These are phyloP conservation scores for Cadophora malorum DNA, from an alignment of 2,329 filamentous ascomycete genomes.

Conservation along the genomic window DNA sequence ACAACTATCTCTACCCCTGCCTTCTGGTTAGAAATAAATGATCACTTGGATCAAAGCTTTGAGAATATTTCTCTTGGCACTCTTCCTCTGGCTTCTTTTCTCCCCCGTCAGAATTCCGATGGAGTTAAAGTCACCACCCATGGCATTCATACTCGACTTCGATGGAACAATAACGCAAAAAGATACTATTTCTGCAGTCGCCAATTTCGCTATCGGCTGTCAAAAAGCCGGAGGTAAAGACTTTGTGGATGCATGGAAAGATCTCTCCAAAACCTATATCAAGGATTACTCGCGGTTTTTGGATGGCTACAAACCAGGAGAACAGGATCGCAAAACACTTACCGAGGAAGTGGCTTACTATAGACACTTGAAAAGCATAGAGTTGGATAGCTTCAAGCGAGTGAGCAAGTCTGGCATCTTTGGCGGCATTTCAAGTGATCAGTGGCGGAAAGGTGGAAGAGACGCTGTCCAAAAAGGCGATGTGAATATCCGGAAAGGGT, in stretches of 20 bases:
- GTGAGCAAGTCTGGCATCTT: constrained; percentile 41
- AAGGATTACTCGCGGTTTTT: constrained; percentile 33
- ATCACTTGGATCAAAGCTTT: not conserved
- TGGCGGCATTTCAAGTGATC: constrained; percentile 28
- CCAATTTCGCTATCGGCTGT: constrained; percentile 28
- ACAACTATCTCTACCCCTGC: no score
- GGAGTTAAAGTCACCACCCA: not conserved
- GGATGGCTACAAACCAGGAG: constrained; percentile 30
- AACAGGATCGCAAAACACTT: constrained; percentile 31
- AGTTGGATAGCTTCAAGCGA: constrained; percentile 38
- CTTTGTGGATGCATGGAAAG: constrained; percentile 21
- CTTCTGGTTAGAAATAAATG: not conserved
- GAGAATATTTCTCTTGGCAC: not conserved
- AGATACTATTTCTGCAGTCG: constrained; percentile 40
- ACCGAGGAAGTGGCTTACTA: constrained; percentile 35
- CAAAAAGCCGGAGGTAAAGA: constrained; percentile 28
- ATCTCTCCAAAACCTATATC: constrained; percentile 33
- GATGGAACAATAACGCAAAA: constrained; percentile 44
- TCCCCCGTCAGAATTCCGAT: not conserved
- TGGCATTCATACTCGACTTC: constrained; percentile 42
- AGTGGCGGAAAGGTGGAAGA: constrained; percentile 33
- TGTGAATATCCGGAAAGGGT: constrained; percentile 35
- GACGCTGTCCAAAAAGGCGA: constrained; percentile 29
- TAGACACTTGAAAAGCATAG: constrained; percentile 35
- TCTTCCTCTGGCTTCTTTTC: not conserved